Evolutionary conservation across 1,139 yeast species (phyloP).

Genomic region (Torulaspora globosa): DNA sequence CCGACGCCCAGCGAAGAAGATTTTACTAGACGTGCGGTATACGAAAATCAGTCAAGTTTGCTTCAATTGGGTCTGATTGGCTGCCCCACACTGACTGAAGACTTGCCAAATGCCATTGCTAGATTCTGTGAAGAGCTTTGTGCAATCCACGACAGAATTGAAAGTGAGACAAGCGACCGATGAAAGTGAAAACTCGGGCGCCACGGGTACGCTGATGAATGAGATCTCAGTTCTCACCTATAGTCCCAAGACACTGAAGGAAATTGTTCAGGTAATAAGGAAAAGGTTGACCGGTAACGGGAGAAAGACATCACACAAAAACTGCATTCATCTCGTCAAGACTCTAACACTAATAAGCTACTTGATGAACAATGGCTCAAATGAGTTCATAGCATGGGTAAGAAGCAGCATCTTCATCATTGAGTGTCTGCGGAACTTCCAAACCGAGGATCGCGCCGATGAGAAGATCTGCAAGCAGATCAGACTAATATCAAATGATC

Average conservation of each 20-base stretch:
- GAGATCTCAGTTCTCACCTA: conserved; percentile 36
- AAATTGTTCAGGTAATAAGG: conserved; percentile 30
- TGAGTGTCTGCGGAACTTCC: conserved; percentile 20
- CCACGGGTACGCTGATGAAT: conserved; percentile 36
- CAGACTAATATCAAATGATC: conserved; percentile 19
- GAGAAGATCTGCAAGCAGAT: conserved; percentile 27
- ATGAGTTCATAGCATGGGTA: conserved; percentile 34
- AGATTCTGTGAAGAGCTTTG: conserved; percentile 30
- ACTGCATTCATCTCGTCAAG: conserved; percentile 31
- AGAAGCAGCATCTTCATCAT: conserved; percentile 23
- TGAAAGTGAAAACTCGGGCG: conserved; percentile 32
- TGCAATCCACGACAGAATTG: conserved; percentile 30
- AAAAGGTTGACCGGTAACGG: conserved; percentile 28
- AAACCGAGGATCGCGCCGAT: conserved; percentile 20
- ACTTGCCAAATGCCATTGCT: conserved; percentile 25
- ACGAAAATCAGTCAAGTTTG: background rate
- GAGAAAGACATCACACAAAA: conserved; percentile 26
- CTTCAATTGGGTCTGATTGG: background rate
- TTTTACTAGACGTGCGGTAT: background rate
- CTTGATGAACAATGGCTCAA: conserved; percentile 33
- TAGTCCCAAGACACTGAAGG: conserved; percentile 33
- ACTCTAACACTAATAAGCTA: conserved; percentile 33
- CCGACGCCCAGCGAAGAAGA: background rate
- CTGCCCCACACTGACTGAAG: background rate
- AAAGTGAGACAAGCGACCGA: conserved; percentile 35